A percentile compares a stretch with the other conserved stretches of the same genome.
Evolutionary conservation across 1,284 basidiomycete species (phyloP).

Genomic region (Meripilus lineatus): DNA sequence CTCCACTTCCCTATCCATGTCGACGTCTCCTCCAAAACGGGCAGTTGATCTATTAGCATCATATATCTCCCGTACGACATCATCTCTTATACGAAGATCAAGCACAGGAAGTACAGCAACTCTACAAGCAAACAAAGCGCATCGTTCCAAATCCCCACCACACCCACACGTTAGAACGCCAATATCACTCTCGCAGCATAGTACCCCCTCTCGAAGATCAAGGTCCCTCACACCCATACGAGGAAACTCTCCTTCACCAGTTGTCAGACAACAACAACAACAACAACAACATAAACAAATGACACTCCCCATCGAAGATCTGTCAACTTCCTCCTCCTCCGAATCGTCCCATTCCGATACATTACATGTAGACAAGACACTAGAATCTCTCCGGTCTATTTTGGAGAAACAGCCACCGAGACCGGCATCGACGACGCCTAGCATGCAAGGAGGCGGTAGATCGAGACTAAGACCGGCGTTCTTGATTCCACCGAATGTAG

Average conservation of each 20-base stretch:
- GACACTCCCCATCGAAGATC: conserved; percentile 55
- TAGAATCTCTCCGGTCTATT: conserved; percentile 64
- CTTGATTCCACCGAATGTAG: conserved; percentile 38
- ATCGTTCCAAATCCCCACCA: conserved; percentile 23
- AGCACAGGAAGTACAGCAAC: conserved; percentile 15
- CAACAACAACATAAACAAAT: conserved; percentile 28
- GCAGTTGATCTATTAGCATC: conserved; percentile 8
- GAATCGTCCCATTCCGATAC: conserved; percentile 35
- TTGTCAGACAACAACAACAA: no score
- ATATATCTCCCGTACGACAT: conserved; percentile 1
- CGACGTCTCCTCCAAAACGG: background rate
- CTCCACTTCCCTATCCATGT: conserved; percentile 11
- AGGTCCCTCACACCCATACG: conserved; percentile 22
- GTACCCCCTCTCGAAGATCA: conserved; percentile 11
- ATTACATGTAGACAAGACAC: conserved; percentile 49
- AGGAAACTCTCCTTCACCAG: conserved; percentile 33
- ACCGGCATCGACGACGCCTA: conserved; percentile 15
- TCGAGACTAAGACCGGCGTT: conserved; percentile 23
- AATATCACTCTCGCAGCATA: conserved; percentile 7
- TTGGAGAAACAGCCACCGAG: conserved; percentile 41
- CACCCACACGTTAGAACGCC: conserved; percentile 20
- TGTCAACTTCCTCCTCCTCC: conserved; percentile 38
- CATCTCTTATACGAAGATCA: conserved; percentile 10
- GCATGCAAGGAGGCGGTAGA: conserved; percentile 13
- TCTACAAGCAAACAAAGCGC: background rate